A percentile compares a stretch with the other conserved stretches of the same genome.
Evolutionary conservation across 2,329 filamentous ascomycete genomes (phyloP).

Genomic region (Colletotrichum eleusines): DNA sequence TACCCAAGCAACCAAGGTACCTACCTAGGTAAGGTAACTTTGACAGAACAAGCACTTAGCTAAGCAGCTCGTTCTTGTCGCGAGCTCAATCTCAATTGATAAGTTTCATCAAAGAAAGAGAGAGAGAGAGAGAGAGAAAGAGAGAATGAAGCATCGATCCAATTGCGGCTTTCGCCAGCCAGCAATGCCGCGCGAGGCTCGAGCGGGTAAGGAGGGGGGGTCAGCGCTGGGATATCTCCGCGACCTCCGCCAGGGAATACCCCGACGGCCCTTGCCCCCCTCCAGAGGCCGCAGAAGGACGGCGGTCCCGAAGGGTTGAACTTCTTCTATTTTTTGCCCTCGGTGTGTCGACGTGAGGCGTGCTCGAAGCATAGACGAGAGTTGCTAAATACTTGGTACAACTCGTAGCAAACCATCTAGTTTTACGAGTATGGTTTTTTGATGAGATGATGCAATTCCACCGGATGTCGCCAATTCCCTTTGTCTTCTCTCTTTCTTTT

Average conservation of each 20-base stretch:
- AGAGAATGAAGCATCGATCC: neutral
- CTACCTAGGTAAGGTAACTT: neutral
- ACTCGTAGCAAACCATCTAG: too few relatives aligned
- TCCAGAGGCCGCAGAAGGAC: neutral
- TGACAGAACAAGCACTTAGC: neutral
- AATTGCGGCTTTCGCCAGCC: neutral
- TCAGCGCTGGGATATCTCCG: slow-evolving; percentile 6
- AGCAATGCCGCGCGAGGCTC: slow-evolving; percentile 4
- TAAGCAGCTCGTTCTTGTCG: neutral
- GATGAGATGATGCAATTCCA: neutral
- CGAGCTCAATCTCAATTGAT: neutral
- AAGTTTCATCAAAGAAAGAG: too few relatives aligned
- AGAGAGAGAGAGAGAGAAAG: too few relatives aligned
- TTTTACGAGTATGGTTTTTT: neutral
- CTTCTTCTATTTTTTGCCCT: neutral
- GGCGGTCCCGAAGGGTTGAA: neutral
- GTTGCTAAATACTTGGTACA: neutral
- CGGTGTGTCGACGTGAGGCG: neutral
- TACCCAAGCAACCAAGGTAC: too few relatives aligned
- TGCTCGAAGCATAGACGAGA: neutral
- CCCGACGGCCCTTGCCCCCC: neutral
- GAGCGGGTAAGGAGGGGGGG: neutral
- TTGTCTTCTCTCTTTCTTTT: too few relatives aligned
- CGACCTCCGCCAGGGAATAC: slow-evolving; percentile 5
- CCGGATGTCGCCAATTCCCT: neutral